Evolutionary conservation across 305 asterid species (phyloP).

Genomic region (Plantago rigida): DNA sequence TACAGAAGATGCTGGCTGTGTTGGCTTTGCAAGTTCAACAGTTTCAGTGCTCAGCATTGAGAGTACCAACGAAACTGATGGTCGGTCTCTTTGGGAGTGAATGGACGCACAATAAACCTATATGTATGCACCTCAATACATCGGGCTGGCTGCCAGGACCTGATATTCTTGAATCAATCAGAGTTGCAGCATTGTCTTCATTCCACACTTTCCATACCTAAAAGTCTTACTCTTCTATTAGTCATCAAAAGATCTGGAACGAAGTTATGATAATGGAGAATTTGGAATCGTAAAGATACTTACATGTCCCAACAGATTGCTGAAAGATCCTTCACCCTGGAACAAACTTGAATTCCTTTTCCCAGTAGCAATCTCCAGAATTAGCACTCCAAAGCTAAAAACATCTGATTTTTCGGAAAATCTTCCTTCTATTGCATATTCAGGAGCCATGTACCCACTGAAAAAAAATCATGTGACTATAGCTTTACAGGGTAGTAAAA

Average conservation of each 20-base stretch:
- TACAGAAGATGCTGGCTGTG: constrained; percentile 30
- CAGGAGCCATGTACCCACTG: constrained; percentile 52
- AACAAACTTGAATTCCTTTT: constrained; percentile 38
- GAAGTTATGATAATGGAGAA: not conserved
- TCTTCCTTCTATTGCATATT: constrained; percentile 42
- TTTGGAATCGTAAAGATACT: not conserved
- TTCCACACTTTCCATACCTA: constrained; percentile 46
- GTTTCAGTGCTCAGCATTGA: constrained; percentile 41
- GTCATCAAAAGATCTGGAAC: not conserved
- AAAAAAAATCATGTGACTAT: not conserved
- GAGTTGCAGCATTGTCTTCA: constrained; percentile 24
- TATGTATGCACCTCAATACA: constrained; percentile 32
- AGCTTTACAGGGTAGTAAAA: not conserved
- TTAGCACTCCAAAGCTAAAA: constrained; percentile 42
- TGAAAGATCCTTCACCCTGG: constrained; percentile 29
- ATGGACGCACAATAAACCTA: constrained; percentile 37
- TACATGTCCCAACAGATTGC: constrained; percentile 39
- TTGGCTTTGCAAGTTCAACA: constrained; percentile 32
- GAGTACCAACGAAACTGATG: constrained; percentile 29
- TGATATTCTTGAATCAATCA: constrained; percentile 26
- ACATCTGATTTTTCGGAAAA: constrained; percentile 46
- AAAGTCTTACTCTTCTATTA: not conserved
- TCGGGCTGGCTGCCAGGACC: constrained; percentile 18
- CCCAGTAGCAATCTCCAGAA: constrained; percentile 42
- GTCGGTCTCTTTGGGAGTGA: constrained; percentile 27